A percentile compares a stretch with the other conserved stretches of the same genome.
Conservation (phyloP, 2,329 filamentous ascomycete genomes). For the Fusarium staphyleae region DNA sequence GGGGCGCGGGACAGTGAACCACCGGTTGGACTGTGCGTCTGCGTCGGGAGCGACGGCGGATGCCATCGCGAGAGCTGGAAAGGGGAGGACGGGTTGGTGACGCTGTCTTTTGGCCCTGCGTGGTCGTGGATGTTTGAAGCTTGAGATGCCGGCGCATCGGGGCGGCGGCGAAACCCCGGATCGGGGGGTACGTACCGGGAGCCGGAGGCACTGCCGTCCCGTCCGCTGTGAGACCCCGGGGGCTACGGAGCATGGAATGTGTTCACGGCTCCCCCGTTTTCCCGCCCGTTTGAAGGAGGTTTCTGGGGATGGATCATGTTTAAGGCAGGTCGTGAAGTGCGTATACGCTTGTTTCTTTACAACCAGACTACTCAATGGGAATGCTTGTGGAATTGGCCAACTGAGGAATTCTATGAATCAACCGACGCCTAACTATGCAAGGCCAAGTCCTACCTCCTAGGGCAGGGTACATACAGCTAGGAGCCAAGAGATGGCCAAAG, state of each 20-base stretch:
- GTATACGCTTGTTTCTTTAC: too few species aligned
- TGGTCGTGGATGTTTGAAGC: constrained; percentile 13
- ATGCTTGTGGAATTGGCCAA: too few species aligned
- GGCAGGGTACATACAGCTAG: too few species aligned
- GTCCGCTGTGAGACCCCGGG: neutral
- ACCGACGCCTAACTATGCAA: too few species aligned
- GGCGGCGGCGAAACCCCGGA: constrained; percentile 32
- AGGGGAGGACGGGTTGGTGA: neutral
- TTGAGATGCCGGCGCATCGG: constrained; percentile 23
- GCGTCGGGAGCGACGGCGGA: constrained; percentile 11
- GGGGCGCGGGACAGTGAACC: constrained; percentile 72
- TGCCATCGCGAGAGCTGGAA: constrained; percentile 21
- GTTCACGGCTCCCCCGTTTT: neutral
- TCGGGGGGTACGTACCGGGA: constrained; percentile 27
- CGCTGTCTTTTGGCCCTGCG: neutral
- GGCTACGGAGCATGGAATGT: neutral
- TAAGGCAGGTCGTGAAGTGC: too few species aligned
- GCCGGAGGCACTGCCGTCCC: neutral
- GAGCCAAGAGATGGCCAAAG: too few species aligned
- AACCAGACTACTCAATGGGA: too few species aligned
- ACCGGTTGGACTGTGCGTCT: constrained; percentile 39
- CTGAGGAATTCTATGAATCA: too few species aligned
- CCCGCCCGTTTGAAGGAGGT: too few species aligned
- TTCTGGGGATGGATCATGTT: too few species aligned
- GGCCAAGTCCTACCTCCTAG: too few species aligned